Evolutionary conservation across 768 basidiomycete species (phyloP), one percentile per base, ranked within the genome.

Genomic region (Inosperma sp.): DNA sequence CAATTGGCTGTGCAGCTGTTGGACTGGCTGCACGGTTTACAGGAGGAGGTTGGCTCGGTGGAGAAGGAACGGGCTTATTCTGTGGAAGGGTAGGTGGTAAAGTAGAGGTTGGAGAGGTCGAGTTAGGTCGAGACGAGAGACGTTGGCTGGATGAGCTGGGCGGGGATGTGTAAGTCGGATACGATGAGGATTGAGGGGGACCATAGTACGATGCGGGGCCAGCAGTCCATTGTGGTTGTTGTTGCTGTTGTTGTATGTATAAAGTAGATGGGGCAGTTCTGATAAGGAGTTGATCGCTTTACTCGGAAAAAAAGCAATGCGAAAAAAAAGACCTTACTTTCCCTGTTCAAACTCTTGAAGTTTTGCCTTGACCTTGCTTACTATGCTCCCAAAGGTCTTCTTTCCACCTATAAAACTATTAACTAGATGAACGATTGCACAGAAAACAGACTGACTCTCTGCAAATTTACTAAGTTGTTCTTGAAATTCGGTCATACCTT

Each of bases 281-380:
- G 30, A 17, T 1, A 41, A 22, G 23, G 25, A n/a, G 14, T 22
- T n/a, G 2, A 35, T 13, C 22, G 13, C 35, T 21, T 16, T 25
- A 31, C 13, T 7, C 13, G 14, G 3, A 3, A 26, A 16, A 16
- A 29, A 50, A 22, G 17, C 33, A 52, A 35, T 17, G 37, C 13
- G 14, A 16, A 16, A 4, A 21, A 26, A 29, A 36, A 17, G 40
- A 27, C 49, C 65, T 14, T 40, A 76, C 72, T 66, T 66, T 13
- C 71, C 70, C 59, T 82, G 80, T 31, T 91, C 88, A 54, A 81
- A 82, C 59, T 91, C 90, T 59, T 86, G 84, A 52, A 91, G 81
- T 76, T 91, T 92, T 5, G 87, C 82, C 62, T 82, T 90, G 40
- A 90, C 86, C 64, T 86, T 91, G 27, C 80, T 81, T 33, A 91